These are phyloP conservation scores for Eustoma russellianum DNA, from an alignment of 257 asterid genomes.

Conservation along the genomic window DNA sequence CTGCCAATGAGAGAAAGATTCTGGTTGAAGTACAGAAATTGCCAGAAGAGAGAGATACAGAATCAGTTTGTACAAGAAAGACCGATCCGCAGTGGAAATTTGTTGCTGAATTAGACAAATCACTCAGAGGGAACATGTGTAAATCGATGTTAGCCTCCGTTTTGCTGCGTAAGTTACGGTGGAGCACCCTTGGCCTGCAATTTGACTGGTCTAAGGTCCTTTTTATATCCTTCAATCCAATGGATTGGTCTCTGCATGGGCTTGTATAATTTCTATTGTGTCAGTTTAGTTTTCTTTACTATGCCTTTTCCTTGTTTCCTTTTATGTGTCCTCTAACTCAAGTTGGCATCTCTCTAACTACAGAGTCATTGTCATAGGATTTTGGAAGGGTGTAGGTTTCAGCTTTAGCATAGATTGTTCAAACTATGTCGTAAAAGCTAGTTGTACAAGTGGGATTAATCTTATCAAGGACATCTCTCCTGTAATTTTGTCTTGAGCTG, in stretches of 20 bases:
- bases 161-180: conserved; percentile 96
- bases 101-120: conserved; percentile 27
- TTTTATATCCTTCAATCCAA: conserved; percentile 30
- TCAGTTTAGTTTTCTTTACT: not conserved
- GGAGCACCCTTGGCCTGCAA: conserved; percentile 99
- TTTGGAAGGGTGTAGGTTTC: no score
- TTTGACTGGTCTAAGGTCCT: conserved; percentile 99
- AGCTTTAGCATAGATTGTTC: no score
- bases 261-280: not conserved
- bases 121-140: conserved; percentile 24
- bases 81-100: conserved; percentile 42
- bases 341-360: no score
- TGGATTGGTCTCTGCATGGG: conserved; percentile 6
- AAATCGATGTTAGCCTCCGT: conserved; percentile 65
- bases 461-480: no score
- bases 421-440: no score
- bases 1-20: conserved; percentile 53
- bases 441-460: no score
- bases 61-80: conserved; percentile 14
- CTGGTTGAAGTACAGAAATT: conserved; percentile 35
- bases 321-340: no score
- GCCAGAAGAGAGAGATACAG: conserved; percentile 15
- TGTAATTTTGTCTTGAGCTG: no score
- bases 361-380: no score
- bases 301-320: no score